Conservation (phyloP, 345 rosid species). For the Schrenkiella parvula region DNA sequence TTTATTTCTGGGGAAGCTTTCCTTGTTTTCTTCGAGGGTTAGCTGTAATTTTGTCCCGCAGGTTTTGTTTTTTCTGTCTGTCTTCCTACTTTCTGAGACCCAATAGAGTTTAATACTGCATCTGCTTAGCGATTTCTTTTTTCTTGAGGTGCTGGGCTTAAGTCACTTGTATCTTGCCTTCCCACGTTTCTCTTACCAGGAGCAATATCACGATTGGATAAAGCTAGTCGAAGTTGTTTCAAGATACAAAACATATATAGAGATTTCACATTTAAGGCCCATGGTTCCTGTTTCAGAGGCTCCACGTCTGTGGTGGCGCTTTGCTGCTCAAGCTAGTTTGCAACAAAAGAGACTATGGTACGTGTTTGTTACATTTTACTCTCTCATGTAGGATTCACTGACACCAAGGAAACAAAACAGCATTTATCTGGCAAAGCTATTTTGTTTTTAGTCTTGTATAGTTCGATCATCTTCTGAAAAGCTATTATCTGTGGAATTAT, state of each 20-base stretch:
- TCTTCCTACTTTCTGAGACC: neutral
- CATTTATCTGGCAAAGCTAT: conserved; percentile 8
- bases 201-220: conserved; percentile 96
- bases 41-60: neutral
- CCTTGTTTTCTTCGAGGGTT: conserved; percentile 4
- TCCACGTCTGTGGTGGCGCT: conserved; percentile 85
- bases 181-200: conserved; percentile 46
- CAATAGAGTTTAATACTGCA: neutral
- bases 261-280: conserved; percentile 91
- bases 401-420: neutral
- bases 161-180: conserved; percentile 15
- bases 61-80: neutral
- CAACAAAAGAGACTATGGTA: conserved; percentile 90
- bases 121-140: neutral
- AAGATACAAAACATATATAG: conserved; percentile 73
- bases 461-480: neutral
- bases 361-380: conserved; percentile 19
- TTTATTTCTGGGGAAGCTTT: neutral
- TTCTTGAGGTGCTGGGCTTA: conserved; percentile 20
- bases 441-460: conserved; percentile 13
- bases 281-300: conserved; percentile 60
- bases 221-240: conserved; percentile 88
- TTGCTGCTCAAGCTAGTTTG: conserved; percentile 82
- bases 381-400: conserved; percentile 14
- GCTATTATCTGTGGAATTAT: neutral